Evolutionary conservation across 2,329 filamentous ascomycete genomes (phyloP), one percentile per base, ranked within the genome.

Genomic region (Ceratocystiopsis brevicomis): DNA sequence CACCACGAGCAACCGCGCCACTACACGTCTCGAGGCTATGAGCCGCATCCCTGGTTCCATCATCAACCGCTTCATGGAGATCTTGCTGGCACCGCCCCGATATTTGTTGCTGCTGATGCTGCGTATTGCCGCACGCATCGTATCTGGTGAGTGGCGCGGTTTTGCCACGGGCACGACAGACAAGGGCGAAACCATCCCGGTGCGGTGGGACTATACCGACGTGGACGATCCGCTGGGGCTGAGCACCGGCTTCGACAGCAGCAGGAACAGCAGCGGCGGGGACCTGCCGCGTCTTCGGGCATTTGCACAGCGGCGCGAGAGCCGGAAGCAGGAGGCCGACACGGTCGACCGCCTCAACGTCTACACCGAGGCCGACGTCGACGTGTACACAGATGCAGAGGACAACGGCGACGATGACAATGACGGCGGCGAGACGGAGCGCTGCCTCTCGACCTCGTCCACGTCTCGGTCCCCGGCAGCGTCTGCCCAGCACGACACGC

Each of bases 61-160:
- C 30, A 69, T 93, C 21, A 73, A 78, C 44, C 87, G 83, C 59
- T 86, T 85, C 0, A 77, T 73, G 49, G 76, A 82, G 42, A 69
- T 90, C 30, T 68, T 93, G 4, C 63, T 94, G 14, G 76, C 81
- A 0, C 85, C 85, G n/a, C 85, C 87, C 0, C 73, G 78, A 15
- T 76, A 87, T 52, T 69, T 93, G 2, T 71, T 93, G 34, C 68
- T 74, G 21, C 65, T 93, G 37, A 86, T 94, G 68, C 69, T 94
- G 5, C 76, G 76, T 44, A 83, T 94, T 45, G 83, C 86, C 1
- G 78, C 81, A 0, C 76, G 73, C 48, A 84, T 94, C 48, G 71
- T 77, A 1, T 66, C 67, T 30, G 73, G 71, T 16, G 67, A 73
- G 60, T 76, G 70, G 77, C 63, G 71, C 53, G 80, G 72, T 48